Percentiles rank a stretch among this genome's conserved stretches.
Evolutionary conservation across 345 rosid species (phyloP).

Genomic region (Brassica nigra): DNA sequence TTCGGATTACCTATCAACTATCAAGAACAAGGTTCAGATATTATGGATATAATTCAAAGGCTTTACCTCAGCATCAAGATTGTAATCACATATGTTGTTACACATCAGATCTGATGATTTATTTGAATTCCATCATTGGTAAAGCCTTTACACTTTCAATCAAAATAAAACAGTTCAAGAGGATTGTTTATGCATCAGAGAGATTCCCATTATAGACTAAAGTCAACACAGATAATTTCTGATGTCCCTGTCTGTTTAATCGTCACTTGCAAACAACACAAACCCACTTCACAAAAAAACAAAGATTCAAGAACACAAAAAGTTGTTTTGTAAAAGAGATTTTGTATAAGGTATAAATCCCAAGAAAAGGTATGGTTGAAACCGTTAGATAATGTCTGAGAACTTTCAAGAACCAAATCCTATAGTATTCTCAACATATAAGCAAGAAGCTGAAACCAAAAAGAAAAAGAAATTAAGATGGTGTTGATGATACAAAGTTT

Average conservation of each 20-base stretch:
- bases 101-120: constrained; percentile 44
- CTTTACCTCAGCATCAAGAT: constrained; percentile 42
- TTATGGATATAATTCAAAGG: neutral
- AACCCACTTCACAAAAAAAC: neutral
- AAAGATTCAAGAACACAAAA: neutral
- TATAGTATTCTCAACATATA: neutral
- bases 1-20: neutral
- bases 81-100: constrained; percentile 29
- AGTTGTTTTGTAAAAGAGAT: neutral
- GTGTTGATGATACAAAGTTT: neutral
- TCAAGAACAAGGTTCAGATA: constrained; percentile 54
- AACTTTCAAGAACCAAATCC: neutral
- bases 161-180: neutral
- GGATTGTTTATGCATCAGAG: constrained; percentile 42
- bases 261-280: constrained; percentile 56
- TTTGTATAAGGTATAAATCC: neutral
- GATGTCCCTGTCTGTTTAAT: constrained; percentile 89
- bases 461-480: neutral
- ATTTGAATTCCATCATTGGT: constrained; percentile 44
- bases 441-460: neutral
- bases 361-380: no score
- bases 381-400: neutral
- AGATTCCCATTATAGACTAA: constrained; percentile 44
- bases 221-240: constrained; percentile 48
- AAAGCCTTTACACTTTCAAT: constrained; percentile 15